These are phyloP conservation scores for Catharanthus roseus DNA, from an alignment of 257 asterid species.

Conservation along the genomic window DNA sequence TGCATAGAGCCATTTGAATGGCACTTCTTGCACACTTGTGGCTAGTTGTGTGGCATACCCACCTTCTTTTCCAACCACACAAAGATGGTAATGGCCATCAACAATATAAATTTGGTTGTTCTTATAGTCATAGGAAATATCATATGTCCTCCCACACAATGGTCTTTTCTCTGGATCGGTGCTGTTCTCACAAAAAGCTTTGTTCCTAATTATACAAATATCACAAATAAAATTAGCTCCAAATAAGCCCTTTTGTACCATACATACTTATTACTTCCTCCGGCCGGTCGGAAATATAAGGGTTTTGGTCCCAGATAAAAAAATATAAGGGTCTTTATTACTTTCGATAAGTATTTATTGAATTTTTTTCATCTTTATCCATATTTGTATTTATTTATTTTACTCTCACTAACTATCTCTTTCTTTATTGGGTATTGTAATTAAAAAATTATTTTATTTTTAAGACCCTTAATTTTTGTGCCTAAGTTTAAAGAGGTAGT, in stretches of 20 bases:
- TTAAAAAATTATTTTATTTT: too few species aligned
- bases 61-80: not conserved
- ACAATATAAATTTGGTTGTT: not conserved
- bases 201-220: not conserved
- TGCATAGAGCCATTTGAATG: constrained; percentile 7
- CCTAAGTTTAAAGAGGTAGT: too few species aligned
- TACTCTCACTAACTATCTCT: too few species aligned
- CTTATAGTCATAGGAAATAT: not conserved
- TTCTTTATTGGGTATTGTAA: too few species aligned
- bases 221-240: not conserved
- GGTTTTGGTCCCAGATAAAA: too few species aligned
- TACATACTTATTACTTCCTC: too few species aligned
- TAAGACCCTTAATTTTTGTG: too few species aligned
- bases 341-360: too few species aligned
- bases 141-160: not conserved
- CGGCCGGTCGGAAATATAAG: too few species aligned
- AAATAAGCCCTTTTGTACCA: not conserved
- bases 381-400: too few species aligned
- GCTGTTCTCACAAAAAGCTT: not conserved
- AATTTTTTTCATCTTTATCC: too few species aligned
- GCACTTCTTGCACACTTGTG: not conserved
- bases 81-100: constrained; percentile 1
- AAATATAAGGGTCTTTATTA: too few species aligned
- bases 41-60: not conserved
- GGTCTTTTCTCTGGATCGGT: not conserved